Conservation (phyloP, 805 yeast species). For the Metschnikowia chrysomelidarum region DNA sequence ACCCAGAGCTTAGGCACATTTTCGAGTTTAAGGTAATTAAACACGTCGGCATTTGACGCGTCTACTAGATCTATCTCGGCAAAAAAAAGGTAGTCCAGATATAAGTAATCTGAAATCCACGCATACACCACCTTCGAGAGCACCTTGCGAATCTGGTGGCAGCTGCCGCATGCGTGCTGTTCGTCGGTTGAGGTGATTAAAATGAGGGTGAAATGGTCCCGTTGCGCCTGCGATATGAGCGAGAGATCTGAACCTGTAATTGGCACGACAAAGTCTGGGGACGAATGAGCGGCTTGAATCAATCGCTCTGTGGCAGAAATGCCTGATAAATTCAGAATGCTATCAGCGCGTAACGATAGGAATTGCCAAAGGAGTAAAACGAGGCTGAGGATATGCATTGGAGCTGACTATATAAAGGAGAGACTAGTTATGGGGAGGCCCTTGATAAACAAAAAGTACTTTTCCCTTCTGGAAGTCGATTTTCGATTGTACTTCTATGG, state of each 20-base stretch:
- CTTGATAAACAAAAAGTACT: too few relatives aligned
- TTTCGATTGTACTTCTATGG: too few relatives aligned
- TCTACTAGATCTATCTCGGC: conserved; percentile 49
- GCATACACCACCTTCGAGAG: conserved; percentile 41
- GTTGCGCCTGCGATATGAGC: conserved; percentile 10
- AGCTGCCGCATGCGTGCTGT: conserved; percentile 46
- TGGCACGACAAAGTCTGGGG: conserved; percentile 12
- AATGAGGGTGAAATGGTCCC: conserved; percentile 51
- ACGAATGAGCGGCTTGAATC: conserved; percentile 5
- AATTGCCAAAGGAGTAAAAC: background rate
- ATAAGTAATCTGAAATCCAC: conserved; percentile 44
- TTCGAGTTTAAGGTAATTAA: conserved; percentile 40
- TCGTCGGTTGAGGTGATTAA: conserved; percentile 50
- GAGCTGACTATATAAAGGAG: too few relatives aligned
- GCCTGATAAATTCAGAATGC: too few relatives aligned
- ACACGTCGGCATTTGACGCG: conserved; percentile 38
- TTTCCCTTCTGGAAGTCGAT: too few relatives aligned
- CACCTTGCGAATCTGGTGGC: conserved; percentile 44
- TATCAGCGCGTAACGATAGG: background rate
- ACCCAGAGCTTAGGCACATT: conserved; percentile 70
- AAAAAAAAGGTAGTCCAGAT: conserved; percentile 42
- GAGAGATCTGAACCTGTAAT: conserved; percentile 13
- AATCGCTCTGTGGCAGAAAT: background rate
- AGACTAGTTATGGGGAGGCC: too few relatives aligned
- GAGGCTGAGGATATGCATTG: background rate